These are phyloP conservation scores for Lactarius hengduanensis DNA, from an alignment of 768 basidiomycete genomes.

Conservation along the genomic window DNA sequence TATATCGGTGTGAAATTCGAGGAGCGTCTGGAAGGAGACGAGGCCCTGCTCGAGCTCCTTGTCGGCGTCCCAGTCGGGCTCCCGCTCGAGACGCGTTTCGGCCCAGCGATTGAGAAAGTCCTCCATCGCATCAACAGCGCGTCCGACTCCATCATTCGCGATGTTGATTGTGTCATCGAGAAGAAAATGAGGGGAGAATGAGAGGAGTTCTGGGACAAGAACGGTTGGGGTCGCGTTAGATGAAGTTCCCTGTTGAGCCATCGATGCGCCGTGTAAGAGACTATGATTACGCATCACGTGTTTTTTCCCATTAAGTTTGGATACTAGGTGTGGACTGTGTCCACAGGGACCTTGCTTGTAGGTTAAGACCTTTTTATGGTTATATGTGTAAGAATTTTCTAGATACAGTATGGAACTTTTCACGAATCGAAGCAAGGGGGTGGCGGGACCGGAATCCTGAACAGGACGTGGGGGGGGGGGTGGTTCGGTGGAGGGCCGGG, in stretches of 20 bases:
- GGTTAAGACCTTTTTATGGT: too few relatives aligned
- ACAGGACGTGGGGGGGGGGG: too few relatives aligned
- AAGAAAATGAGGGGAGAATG: slow-evolving; percentile 80
- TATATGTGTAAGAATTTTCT: too few relatives aligned
- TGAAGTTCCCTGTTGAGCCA: neutral
- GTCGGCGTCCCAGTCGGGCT: slow-evolving; percentile 54
- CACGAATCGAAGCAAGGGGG: too few relatives aligned
- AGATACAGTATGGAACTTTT: too few relatives aligned
- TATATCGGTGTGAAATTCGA: slow-evolving; percentile 85
- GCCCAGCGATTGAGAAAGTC: slow-evolving; percentile 74
- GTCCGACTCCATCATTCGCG: slow-evolving; percentile 74
- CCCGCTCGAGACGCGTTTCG: slow-evolving; percentile 52
- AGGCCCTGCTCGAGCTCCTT: slow-evolving; percentile 78
- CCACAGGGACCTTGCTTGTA: too few relatives aligned
- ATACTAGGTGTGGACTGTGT: too few relatives aligned
- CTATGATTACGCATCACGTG: too few relatives aligned
- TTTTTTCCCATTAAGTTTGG: too few relatives aligned
- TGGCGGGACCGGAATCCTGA: too few relatives aligned
- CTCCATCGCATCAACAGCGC: slow-evolving; percentile 78
- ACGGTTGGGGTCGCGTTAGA: slow-evolving; percentile 40
- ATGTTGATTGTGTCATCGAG: slow-evolving; percentile 86
- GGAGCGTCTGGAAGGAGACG: slow-evolving; percentile 82
- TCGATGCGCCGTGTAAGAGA: too few relatives aligned
- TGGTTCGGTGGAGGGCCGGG: too few relatives aligned
- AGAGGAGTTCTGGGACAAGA: slow-evolving; percentile 70